Percentiles rank a stretch among this genome's conserved stretches.
These are phyloP conservation scores for Nemania bipapillata DNA, from an alignment of 2,329 filamentous ascomycete genomes.

Conservation along the genomic window DNA sequence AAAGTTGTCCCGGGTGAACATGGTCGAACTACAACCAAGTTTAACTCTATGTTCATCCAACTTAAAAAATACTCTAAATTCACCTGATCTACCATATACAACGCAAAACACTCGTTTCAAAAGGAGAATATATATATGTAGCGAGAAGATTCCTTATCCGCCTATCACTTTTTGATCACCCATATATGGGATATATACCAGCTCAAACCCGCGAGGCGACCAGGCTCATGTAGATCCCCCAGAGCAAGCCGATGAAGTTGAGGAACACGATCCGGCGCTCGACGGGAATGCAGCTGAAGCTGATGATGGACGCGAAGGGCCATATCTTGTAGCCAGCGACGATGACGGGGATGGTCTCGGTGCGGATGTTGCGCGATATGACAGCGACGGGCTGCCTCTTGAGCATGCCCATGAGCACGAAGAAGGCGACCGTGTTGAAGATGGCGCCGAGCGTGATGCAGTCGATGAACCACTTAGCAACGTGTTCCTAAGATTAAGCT, in stretches of 20 bases:
- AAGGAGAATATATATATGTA: background rate
- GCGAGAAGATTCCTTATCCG: background rate
- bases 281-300: conserved; percentile 62
- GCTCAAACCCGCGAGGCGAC: conserved; percentile 57
- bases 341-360: conserved; percentile 61
- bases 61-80: no score
- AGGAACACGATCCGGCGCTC: conserved; percentile 62
- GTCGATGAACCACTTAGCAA: conserved; percentile 63
- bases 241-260: conserved; percentile 61
- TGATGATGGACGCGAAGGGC: conserved; percentile 63
- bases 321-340: conserved; percentile 64
- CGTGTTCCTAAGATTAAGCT: conserved; percentile 58
- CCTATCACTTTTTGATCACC: background rate
- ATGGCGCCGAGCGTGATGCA: conserved; percentile 61
- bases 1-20: no score
- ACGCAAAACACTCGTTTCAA: no score
- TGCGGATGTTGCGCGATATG: conserved; percentile 56
- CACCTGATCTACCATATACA: no score
- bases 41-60: no score
- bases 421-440: conserved; percentile 60
- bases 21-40: no score
- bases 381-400: conserved; percentile 55
- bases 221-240: conserved; percentile 64
- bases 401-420: conserved; percentile 60
- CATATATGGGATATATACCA: no score